These are phyloP conservation scores for Chrysoporthe deuterocubensis DNA, from an alignment of 2,329 filamentous ascomycete genomes.

Conservation along the genomic window DNA sequence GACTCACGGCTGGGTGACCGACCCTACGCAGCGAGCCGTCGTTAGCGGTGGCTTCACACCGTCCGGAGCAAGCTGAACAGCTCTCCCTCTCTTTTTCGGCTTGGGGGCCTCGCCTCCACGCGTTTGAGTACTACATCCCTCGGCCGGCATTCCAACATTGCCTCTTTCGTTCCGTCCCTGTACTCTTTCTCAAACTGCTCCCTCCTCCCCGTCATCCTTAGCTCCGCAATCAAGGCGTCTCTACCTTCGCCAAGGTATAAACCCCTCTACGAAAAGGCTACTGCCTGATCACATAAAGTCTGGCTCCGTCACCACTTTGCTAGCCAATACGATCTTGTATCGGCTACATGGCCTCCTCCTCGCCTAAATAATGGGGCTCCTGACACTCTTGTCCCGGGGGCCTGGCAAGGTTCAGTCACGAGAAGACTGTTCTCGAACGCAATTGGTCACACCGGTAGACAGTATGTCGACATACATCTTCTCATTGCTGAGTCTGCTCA, in stretches of 20 bases:
- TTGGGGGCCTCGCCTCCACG: constrained; percentile 1
- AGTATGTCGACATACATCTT: constrained; percentile 5
- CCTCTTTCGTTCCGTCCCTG: not conserved
- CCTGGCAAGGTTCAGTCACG: constrained; percentile 29
- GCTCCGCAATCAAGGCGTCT: not conserved
- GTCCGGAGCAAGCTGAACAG: constrained; percentile 1
- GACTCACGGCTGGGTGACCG: not conserved
- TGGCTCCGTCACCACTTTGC: not conserved
- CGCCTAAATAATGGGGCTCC: constrained; percentile 40
- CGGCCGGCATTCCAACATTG: not conserved
- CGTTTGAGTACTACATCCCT: not conserved
- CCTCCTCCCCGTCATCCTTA: not conserved
- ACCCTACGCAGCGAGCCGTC: constrained; percentile 11
- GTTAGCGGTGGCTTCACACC: not conserved
- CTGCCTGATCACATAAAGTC: not conserved
- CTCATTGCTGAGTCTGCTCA: constrained; percentile 6
- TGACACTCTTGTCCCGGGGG: constrained; percentile 41
- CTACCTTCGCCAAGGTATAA: not conserved
- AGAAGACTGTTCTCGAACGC: not conserved
- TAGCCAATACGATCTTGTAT: not conserved
- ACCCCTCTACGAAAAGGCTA: not conserved
- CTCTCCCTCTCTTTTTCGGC: not conserved
- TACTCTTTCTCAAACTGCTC: not conserved
- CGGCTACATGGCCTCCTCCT: constrained; percentile 13
- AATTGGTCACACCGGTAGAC: not conserved